These are phyloP conservation scores for Dothistroma pini DNA, from an alignment of 2,329 filamentous ascomycete genomes.

Conservation along the genomic window DNA sequence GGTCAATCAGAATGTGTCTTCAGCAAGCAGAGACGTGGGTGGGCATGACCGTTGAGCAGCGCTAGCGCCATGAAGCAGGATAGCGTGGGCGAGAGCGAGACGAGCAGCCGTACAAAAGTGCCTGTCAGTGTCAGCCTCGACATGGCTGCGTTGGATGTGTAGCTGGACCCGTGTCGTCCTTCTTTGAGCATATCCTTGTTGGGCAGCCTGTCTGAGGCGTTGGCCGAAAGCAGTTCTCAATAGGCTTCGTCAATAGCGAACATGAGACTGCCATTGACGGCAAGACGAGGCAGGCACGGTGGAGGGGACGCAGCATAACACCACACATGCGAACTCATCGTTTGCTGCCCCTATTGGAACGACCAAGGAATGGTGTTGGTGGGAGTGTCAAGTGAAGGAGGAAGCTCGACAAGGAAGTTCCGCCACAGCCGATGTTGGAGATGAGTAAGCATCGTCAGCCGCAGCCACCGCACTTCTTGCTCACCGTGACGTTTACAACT, in stretches of 20 bases:
- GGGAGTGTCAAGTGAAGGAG: too few relatives aligned
- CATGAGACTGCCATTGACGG: conserved; percentile 18
- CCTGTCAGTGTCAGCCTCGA: neutral
- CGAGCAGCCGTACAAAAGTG: neutral
- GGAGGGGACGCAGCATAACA: too few relatives aligned
- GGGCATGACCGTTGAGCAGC: conserved; percentile 7
- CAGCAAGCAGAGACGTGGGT: conserved; percentile 20
- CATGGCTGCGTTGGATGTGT: conserved; percentile 5
- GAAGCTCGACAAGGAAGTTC: too few relatives aligned
- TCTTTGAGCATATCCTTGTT: conserved; percentile 21
- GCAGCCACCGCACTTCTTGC: too few relatives aligned
- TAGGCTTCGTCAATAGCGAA: conserved; percentile 27
- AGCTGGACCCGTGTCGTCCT: conserved; percentile 10
- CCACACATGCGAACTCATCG: too few relatives aligned
- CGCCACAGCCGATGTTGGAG: too few relatives aligned
- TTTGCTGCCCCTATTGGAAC: too few relatives aligned
- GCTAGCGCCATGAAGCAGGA: neutral
- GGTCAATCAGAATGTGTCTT: conserved; percentile 29
- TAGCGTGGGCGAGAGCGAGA: neutral
- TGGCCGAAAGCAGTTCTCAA: conserved; percentile 30
- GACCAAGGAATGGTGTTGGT: too few relatives aligned
- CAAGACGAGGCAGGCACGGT: neutral
- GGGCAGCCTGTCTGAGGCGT: conserved; percentile 14
- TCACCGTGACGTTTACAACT: too few relatives aligned
- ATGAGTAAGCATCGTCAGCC: too few relatives aligned